Conservation (phyloP, 352 stramenopile species). For the Phytopythium montanum region DNA sequence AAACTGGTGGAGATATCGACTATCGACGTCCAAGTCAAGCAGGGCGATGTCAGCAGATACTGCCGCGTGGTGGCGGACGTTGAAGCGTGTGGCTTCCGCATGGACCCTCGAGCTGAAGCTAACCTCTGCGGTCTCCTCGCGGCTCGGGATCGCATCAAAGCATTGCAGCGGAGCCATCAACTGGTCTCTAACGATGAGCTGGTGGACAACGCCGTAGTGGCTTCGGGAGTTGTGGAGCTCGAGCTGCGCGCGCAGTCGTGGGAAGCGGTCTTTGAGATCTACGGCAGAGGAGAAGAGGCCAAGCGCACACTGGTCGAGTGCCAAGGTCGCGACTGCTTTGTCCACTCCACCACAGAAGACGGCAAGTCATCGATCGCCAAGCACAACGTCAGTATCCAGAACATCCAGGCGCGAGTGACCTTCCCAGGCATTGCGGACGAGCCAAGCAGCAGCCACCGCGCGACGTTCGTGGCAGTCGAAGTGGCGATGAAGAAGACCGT, state of each 20-base stretch:
- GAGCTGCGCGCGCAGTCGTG: slow-evolving; percentile 4
- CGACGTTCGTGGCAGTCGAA: not conserved
- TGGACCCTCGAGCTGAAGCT: not conserved
- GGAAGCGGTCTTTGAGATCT: not conserved
- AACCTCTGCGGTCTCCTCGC: slow-evolving; percentile 3
- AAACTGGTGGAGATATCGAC: not conserved
- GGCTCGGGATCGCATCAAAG: slow-evolving; percentile 2
- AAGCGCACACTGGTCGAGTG: not conserved
- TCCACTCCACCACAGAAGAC: not conserved
- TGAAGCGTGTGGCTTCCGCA: not conserved
- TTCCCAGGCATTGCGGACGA: not conserved
- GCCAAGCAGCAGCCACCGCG: not conserved
- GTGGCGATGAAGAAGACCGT: not conserved
- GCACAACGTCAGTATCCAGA: not conserved
- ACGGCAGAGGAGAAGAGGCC: not conserved
- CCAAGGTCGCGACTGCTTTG: not conserved
- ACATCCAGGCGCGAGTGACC: not conserved
- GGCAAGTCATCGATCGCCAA: not conserved
- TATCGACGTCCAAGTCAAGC: not conserved
- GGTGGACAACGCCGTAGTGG: too few species aligned
- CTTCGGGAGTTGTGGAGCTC: not conserved
- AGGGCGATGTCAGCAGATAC: not conserved
- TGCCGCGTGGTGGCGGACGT: not conserved
- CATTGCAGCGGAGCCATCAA: not conserved
- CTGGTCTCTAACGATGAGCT: not conserved